These are phyloP conservation scores for Wickerhamomyces tratensis DNA, from an alignment of 805 yeast genomes.

Conservation along the genomic window DNA sequence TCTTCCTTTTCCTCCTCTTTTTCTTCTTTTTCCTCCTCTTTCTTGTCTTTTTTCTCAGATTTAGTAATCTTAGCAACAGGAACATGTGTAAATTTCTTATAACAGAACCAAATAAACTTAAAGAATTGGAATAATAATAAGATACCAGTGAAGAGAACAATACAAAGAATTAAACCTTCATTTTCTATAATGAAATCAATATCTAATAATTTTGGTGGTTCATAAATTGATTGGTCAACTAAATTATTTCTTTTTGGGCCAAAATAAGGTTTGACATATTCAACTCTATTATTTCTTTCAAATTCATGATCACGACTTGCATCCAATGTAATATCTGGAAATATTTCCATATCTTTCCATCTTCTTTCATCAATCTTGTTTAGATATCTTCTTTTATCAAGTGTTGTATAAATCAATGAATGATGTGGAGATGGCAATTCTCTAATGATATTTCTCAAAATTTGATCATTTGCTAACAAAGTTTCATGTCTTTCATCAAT, in stretches of 20 bases:
- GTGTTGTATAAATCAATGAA: slow-evolving; percentile 48
- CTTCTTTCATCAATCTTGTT: slow-evolving; percentile 17
- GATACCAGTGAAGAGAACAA: slow-evolving; percentile 13
- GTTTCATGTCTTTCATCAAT: slow-evolving; percentile 19
- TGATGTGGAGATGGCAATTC: slow-evolving; percentile 68
- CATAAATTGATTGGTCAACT: slow-evolving; percentile 17
- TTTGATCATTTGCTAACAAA: slow-evolving; percentile 28
- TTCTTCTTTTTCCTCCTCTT: too few relatives aligned
- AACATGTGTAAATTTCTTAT: too few relatives aligned
- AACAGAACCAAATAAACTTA: too few relatives aligned
- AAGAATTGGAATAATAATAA: neutral
- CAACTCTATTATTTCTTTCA: slow-evolving; percentile 40
- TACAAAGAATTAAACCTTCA: slow-evolving; percentile 34
- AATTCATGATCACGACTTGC: slow-evolving; percentile 38
- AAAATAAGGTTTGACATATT: slow-evolving; percentile 20
- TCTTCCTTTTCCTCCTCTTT: too few relatives aligned
- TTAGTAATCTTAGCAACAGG: too few relatives aligned
- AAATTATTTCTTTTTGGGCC: slow-evolving; percentile 23
- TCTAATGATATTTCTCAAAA: slow-evolving; percentile 45
- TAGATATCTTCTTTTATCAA: slow-evolving; percentile 16
- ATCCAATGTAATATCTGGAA: slow-evolving; percentile 46
- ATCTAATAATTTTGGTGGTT: slow-evolving; percentile 30
- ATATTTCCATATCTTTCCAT: slow-evolving; percentile 32
- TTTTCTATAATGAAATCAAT: slow-evolving; percentile 39
- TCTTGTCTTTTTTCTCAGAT: too few relatives aligned